Base-by-base conservation (phyloP, 2,329 filamentous ascomycete genomes). In the Gliomastix tumulicola region DNA sequence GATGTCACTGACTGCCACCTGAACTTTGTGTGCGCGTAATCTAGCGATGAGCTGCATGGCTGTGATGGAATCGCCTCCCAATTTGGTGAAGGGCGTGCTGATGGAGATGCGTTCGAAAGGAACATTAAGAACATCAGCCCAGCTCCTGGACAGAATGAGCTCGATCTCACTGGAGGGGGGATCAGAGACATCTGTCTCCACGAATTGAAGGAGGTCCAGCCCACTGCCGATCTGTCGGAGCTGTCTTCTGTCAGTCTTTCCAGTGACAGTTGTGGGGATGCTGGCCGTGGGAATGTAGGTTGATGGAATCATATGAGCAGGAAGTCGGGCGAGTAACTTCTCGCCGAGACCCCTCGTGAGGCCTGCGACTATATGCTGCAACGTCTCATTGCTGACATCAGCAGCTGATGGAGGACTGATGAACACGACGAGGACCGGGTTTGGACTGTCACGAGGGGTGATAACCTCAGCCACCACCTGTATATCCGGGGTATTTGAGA, bases 221-320 rank as follows among this genome's bases (percentile, higher is more conserved):
- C 42, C 39, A 1, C 58, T 38, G 43, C 82, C 78, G 1, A 62
- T 55, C 0, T 52, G 47, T 7, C 61, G 49, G 4, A 95, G 62
- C 4, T 56, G 52, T 13, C 58, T 50, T 41, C 74, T 75, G 50
- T 95, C 80, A 5, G 84, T 68, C 54, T 94, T 94, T 4, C 84
- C 84, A 41, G 85, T 84, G 0, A 73, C 53, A 0, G 84, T 92
- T 47, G 82, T 69, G 0, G 88, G 88, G 28, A 95, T 66, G 1
- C 57, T 51, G 1, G 76, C 72, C 7, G 94, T 65, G 0, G 84
- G 84, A 6, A 96, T 62, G 4, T 94, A 58, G 41, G 79, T 74
- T 1, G 77, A 78, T 0, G 89, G 89, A 2, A 94, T 59, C 85
- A 92, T 92, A 54, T 94, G 94, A 0, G 58, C 50, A 0, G 87